These are phyloP conservation scores for Pseudogymnoascus sp. DNA, from an alignment of 2,329 filamentous ascomycete genomes.

Conservation along the genomic window DNA sequence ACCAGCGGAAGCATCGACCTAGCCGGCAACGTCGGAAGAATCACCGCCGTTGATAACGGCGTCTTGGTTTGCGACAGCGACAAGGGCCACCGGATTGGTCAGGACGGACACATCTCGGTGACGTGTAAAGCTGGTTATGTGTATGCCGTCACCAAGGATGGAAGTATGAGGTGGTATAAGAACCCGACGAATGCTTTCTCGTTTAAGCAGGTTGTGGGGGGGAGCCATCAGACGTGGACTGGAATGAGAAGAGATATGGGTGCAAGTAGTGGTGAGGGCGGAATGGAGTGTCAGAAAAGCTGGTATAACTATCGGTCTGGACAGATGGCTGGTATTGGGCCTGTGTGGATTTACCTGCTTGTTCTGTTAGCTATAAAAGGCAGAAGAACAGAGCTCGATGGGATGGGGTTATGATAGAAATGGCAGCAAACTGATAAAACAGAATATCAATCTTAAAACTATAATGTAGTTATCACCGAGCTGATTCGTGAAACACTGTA, in stretches of 20 bases:
- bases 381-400: background rate
- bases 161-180: background rate
- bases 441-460: background rate
- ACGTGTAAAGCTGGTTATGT: background rate
- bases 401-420: background rate
- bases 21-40: background rate
- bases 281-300: background rate
- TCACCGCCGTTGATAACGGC: background rate
- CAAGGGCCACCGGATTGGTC: background rate
- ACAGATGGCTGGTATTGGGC: background rate
- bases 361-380: background rate
- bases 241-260: constrained; percentile 4
- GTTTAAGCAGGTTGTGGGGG: background rate
- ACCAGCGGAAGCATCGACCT: background rate
- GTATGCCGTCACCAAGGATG: background rate
- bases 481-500: no score
- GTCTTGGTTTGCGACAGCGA: background rate
- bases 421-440: background rate
- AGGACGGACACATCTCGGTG: background rate
- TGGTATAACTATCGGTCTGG: background rate
- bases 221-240: background rate
- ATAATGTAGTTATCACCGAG: background rate
- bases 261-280: background rate
- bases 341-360: background rate
- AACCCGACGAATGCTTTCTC: background rate